Evolutionary conservation across 139 green algal species (phyloP).

Genomic region (Penium margaritaceum): DNA sequence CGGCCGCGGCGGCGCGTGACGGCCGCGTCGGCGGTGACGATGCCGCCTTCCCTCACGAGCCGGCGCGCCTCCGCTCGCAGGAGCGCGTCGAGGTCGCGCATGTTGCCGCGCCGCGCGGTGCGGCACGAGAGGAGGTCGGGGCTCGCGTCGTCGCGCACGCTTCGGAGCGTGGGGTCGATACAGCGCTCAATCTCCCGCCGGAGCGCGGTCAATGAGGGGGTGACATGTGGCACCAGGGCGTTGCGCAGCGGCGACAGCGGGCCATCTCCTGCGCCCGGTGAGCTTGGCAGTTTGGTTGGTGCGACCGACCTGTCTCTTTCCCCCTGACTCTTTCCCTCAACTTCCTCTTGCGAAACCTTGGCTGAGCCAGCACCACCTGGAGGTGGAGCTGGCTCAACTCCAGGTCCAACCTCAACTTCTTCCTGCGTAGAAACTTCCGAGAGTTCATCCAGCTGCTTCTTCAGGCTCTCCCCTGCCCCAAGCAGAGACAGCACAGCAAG

Average conservation of each 20-base stretch:
- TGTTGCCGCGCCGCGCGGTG: conserved; percentile 10
- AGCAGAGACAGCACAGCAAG: not conserved
- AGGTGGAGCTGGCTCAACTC: no score
- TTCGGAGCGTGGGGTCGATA: not conserved
- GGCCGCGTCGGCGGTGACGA: conserved; percentile 4
- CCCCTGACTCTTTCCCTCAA: no score
- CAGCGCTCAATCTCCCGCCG: conserved; percentile 20
- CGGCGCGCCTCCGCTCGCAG: conserved; percentile 1
- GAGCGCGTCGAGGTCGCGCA: conserved; percentile 12
- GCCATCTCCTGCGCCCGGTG: no score
- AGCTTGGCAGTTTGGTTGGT: no score
- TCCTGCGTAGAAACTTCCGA: no score
- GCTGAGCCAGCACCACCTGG: no score
- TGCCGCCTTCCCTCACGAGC: not conserved
- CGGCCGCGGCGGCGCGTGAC: conserved; percentile 18
- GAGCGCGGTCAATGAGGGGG: not conserved
- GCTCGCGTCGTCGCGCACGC: conserved; percentile 21
- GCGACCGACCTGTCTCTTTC: no score
- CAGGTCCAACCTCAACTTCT: no score
- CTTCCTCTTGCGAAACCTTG: no score
- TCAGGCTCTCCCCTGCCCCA: not conserved
- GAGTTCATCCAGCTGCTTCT: no score
- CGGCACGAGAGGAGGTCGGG: conserved; percentile 7
- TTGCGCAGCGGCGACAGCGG: no score
- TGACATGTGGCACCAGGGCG: conserved; percentile 4